A percentile compares a stretch with the other conserved stretches of the same genome.
Conservation (phyloP, 139 green algal genomes). For the Parachlorella kessleri region DNA sequence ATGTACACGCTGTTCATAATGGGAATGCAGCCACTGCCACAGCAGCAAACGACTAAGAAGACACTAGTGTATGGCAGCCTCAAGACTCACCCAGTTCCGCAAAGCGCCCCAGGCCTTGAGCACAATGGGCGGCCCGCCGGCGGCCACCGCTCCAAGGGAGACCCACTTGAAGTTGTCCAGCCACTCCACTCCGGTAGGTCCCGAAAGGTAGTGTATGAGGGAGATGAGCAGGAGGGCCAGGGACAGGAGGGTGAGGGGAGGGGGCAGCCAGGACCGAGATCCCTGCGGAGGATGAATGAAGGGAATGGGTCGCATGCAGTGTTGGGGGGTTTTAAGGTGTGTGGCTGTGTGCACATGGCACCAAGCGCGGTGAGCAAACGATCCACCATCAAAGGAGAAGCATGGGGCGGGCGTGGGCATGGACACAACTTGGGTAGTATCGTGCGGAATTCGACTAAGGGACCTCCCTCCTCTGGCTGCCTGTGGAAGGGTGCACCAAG, state of each 20-base stretch:
- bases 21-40: too few relatives aligned
- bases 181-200: conserved; percentile 7
- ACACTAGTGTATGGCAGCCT: background rate
- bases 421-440: too few relatives aligned
- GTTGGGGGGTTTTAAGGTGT: too few relatives aligned
- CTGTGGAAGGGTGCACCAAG: too few relatives aligned
- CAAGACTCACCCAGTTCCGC: conserved; percentile 32
- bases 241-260: conserved; percentile 34
- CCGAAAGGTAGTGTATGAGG: conserved; percentile 56
- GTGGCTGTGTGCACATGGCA: too few relatives aligned
- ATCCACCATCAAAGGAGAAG: too few relatives aligned
- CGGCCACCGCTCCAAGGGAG: conserved; percentile 47
- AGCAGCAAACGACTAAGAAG: background rate
- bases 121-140: conserved; percentile 47
- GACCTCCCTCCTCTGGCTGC: too few relatives aligned
- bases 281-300: background rate
- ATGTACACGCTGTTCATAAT: too few relatives aligned
- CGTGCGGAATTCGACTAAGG: too few relatives aligned
- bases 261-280: conserved; percentile 29
- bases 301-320: too few relatives aligned
- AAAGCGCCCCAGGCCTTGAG: conserved; percentile 43
- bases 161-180: conserved; percentile 59
- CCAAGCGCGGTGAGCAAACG: too few relatives aligned
- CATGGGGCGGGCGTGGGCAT: too few relatives aligned
- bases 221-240: conserved; percentile 54